Base-by-base conservation (phyloP, 768 basidiomycete genomes). In the Pleurotus eryngii region DNA sequence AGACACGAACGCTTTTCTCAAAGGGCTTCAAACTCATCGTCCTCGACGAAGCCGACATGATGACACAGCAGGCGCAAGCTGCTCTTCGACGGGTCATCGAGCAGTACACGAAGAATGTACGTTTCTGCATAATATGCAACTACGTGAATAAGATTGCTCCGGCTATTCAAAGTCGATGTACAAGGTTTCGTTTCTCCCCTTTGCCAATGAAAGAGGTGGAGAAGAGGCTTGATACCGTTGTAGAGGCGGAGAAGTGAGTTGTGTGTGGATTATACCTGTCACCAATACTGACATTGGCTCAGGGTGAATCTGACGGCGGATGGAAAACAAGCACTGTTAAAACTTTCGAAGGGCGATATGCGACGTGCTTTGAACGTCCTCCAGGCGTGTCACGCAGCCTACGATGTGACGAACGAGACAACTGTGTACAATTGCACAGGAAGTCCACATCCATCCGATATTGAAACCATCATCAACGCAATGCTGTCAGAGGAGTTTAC, bases 41-140 rank as follows among this genome's bases (percentile, higher is more conserved):
- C 60, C 84, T 99, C 35, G 97, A 99, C 64, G 97, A 99, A 72
- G 97, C 97, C n/a, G 97, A 99, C 78, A 97, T 97, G 96, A 99
- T 99, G 97, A 99, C 97, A 0, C 89, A 94, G 61, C 89, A 92
- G 56, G 97, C 97, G 1, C 97, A 99, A 68, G 92, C 95, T 3
- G 97, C 97, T 22, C 83, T 99, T 27, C 90, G 97, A 26, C 89
- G 97, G 65, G 90, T 98, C 37, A 98, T 99, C 63, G 97, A 99
- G 72, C 95, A 97, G 62, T 98, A 97, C 72, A 99, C 97, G 17
- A 93, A 89, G 74, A 98, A 98, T 66, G 97, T 98, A 63, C 87
- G 97, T 39, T 99, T 99, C 72, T 99, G 97, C 74, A 99, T 99
- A 66, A 96, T 99, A 58, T 98, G 97, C 81, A 99, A 99, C 74